Evolutionary conservation across 2,329 filamentous ascomycete genomes (phyloP).

Genomic region (Amesomyces nigricolor): DNA sequence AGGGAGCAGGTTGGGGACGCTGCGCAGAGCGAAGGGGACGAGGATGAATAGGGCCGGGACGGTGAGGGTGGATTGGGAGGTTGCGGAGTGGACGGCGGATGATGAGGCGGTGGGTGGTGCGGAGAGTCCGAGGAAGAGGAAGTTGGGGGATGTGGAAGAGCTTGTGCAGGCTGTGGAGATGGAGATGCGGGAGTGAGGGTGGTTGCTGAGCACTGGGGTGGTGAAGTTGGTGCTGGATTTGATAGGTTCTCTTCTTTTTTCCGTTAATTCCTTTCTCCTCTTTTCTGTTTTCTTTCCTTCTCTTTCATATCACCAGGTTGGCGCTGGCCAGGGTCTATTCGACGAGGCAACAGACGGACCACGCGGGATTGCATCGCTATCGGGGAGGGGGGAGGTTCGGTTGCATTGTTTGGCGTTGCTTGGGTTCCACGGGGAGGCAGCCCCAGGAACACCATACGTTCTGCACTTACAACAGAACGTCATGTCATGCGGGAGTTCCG

Average conservation of each 20-base stretch:
- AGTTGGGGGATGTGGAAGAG: slow-evolving; percentile 41
- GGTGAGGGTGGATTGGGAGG: slow-evolving; percentile 73
- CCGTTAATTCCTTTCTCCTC: too few relatives aligned
- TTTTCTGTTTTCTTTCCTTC: too few relatives aligned
- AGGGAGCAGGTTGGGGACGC: slow-evolving; percentile 64
- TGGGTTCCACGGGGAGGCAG: neutral
- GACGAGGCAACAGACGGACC: neutral
- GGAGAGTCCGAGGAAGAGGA: slow-evolving; percentile 42
- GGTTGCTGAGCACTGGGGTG: neutral
- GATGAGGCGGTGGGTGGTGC: slow-evolving; percentile 31
- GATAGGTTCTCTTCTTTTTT: neutral
- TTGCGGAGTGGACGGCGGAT: slow-evolving; percentile 64
- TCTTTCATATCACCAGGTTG: too few relatives aligned
- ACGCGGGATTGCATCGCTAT: too few relatives aligned
- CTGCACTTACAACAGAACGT: too few relatives aligned
- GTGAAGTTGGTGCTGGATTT: neutral
- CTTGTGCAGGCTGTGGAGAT: slow-evolving; percentile 13
- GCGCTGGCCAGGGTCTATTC: neutral
- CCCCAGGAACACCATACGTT: too few relatives aligned
- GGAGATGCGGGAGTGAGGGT: slow-evolving; percentile 11
- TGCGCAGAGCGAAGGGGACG: slow-evolving; percentile 52
- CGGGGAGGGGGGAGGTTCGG: too few relatives aligned
- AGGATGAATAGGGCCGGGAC: slow-evolving; percentile 51
- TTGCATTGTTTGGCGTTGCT: neutral
- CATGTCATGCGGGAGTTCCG: too few relatives aligned